These are phyloP conservation scores for Sordariomycetes sp. DNA, from an alignment of 2,329 filamentous ascomycete species.

Conservation along the genomic window DNA sequence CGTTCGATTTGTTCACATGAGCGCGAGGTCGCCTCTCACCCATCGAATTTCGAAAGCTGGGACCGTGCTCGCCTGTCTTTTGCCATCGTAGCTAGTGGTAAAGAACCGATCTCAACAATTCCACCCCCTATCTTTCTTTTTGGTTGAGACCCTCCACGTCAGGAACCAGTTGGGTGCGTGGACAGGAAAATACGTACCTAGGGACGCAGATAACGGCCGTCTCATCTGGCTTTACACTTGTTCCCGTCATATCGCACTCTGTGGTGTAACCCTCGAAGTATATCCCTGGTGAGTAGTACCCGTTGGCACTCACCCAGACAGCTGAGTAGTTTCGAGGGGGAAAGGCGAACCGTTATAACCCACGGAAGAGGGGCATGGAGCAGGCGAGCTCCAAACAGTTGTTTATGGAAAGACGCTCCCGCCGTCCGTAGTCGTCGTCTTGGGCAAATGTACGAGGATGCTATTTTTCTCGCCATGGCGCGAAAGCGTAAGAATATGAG, in stretches of 20 bases:
- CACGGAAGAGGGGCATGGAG: too few relatives aligned
- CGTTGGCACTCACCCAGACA: background rate
- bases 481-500: too few relatives aligned
- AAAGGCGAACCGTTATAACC: background rate
- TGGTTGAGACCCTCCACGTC: background rate
- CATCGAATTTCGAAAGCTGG: background rate
- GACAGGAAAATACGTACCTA: background rate
- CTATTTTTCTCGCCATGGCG: too few relatives aligned
- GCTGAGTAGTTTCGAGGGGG: background rate
- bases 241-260: background rate
- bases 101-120: background rate
- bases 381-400: too few relatives aligned
- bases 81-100: background rate
- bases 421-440: too few relatives aligned
- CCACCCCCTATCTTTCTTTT: background rate
- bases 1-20: background rate
- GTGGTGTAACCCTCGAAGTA: background rate
- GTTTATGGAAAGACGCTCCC: too few relatives aligned
- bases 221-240: background rate
- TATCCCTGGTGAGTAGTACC: background rate
- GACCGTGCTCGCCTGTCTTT: background rate
- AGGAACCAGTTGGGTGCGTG: background rate
- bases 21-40: background rate
- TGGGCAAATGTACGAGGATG: too few relatives aligned
- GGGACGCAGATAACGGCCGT: background rate